Evolutionary conservation across 257 asterid genomes (phyloP).

Genomic region (Cynanchum wilfordii): DNA sequence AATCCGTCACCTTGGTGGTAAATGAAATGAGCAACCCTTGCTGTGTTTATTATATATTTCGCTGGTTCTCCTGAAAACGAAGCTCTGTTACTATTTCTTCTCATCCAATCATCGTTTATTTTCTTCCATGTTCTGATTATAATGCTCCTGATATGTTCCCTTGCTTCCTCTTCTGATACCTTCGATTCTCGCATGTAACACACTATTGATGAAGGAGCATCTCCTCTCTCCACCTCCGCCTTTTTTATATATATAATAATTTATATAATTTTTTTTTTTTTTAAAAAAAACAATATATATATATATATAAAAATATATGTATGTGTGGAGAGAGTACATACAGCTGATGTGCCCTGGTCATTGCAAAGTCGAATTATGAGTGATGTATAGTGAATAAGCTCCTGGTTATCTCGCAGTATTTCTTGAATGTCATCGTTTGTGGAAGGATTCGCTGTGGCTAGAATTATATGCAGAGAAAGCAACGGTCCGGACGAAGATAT

Average conservation of each 20-base stretch:
- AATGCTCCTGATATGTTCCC: constrained; percentile 31
- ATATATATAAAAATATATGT: no score
- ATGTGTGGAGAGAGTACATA: constrained; percentile 3
- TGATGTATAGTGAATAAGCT: constrained; percentile 33
- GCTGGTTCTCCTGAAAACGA: constrained; percentile 5
- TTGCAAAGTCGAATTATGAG: constrained; percentile 55
- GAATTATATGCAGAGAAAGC: constrained; percentile 36
- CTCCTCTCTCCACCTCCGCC: constrained; percentile 64
- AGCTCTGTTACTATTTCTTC: not conserved
- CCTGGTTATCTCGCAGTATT: constrained; percentile 22
- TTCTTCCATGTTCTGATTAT: constrained; percentile 37
- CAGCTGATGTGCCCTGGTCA: constrained; percentile 51
- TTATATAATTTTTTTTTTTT: no score
- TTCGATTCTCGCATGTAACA: constrained; percentile 55
- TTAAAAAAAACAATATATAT: no score
- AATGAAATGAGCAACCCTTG: constrained; percentile 43
- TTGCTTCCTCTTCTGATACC: constrained; percentile 36
- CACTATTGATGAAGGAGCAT: constrained; percentile 49
- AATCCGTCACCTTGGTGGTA: constrained; percentile 62
- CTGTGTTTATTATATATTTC: constrained; percentile 33
- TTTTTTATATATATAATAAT: not conserved
- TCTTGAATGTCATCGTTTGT: not conserved
- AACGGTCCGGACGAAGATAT: constrained; percentile 49
- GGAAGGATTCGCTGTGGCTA: constrained; percentile 25
- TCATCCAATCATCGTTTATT: constrained; percentile 27